Evolutionary conservation across 179 eudicot species (phyloP), one percentile per base, ranked within the genome.

Genomic region (Silene noctiflora): DNA sequence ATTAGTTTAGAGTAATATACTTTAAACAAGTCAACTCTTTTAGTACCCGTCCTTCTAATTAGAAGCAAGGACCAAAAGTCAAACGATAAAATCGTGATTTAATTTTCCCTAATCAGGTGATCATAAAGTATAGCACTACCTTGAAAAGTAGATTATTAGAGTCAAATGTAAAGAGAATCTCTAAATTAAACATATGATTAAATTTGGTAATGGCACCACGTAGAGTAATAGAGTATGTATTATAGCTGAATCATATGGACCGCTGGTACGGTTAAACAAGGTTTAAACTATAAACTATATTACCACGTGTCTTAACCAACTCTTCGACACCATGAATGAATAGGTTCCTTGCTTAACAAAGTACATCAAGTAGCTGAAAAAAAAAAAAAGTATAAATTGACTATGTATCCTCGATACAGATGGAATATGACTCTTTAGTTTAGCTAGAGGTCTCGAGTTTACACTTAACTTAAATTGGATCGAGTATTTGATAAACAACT

Each of bases 121-220:
- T 25, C 20, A 69, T 14, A 27, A 39, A 24, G 14, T 56, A 33
- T 64, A 24, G 19, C 74, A 12, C 20, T 56, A 70, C 22, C 65
- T n/a, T 25, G 67, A 48, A 67, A 51, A 64, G 70, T 39, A 65
- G 24, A 19, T 31, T 31, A 31, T 31, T 20, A 58, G 67, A 67
- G 75, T 73, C 84, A 81, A 81, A 81, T 77, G 39, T 66, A 61
- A 61, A 69, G 35, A 74, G 81, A 81, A 74, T 77, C 78, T 71
- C 39, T 33, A 51, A n/a, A 59, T 39, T 77, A 62, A 55, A 7
- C 7, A 7, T 69, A 79, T 46, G 29, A 27, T 27, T 27, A 27
- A 27, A 27, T 27, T 27, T 27, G 29, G 29, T 27, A 1, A 27
- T 27, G 29, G 29, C n/a, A 27, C 29, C 29, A n/a, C n/a, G n/a